phyloP scores from a whole-genome alignment of 805 yeast genomes.

The Dipodascus geniculatus region DNA sequence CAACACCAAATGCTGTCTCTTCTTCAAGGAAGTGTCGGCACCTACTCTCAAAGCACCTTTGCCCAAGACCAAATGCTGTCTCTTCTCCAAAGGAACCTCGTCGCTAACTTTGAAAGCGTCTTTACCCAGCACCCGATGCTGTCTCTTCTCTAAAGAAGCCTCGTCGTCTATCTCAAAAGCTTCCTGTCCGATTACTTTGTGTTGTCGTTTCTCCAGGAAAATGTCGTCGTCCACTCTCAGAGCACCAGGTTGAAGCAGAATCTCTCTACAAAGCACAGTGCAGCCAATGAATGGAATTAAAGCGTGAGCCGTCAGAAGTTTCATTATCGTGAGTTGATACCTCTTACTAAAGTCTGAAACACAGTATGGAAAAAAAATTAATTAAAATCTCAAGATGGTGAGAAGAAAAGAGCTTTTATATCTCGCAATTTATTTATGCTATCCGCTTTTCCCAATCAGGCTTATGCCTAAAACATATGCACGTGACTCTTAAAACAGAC shows the following conservation, averaged over 20 bases:
- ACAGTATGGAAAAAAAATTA: too few relatives aligned
- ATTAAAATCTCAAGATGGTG: not conserved
- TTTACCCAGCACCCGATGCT: not conserved
- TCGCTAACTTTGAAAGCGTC: not conserved
- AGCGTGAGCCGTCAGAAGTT: not conserved
- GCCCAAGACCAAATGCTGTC: not conserved
- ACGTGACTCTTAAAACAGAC: too few relatives aligned
- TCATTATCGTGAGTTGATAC: too few relatives aligned
- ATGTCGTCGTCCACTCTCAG: slow-evolving; percentile 25
- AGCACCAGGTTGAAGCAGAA: slow-evolving; percentile 11
- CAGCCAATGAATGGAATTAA: not conserved
- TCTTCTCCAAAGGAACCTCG: not conserved
- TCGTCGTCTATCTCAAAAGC: not conserved
- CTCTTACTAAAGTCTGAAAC: too few relatives aligned
- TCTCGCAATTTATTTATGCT: not conserved
- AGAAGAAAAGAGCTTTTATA: not conserved
- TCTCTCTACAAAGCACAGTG: not conserved
- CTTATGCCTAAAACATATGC: not conserved
- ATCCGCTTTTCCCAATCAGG: not conserved
- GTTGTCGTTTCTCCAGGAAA: not conserved
- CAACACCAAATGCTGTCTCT: not conserved
- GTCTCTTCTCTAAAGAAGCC: not conserved
- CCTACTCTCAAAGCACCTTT: not conserved
- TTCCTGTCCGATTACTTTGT: not conserved
- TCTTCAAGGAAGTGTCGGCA: not conserved